These are phyloP conservation scores for Trifolium subterraneum DNA, from an alignment of 306 rosid genomes.

Conservation along the genomic window DNA sequence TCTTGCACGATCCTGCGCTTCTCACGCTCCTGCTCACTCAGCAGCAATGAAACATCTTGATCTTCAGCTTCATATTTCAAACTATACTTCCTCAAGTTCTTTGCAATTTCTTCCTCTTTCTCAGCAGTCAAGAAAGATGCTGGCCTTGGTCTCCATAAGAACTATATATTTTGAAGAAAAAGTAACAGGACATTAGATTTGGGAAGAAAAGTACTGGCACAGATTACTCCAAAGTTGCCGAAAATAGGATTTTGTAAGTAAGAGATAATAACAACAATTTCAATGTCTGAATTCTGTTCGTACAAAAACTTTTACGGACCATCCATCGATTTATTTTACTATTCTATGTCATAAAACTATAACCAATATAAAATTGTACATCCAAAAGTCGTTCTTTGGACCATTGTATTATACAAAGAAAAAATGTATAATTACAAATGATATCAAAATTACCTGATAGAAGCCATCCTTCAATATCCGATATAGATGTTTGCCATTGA, in stretches of 20 bases:
- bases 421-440: not conserved
- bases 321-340: slow-evolving; percentile 1
- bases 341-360: slow-evolving; percentile 4
- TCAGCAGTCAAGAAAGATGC: slow-evolving; percentile 71
- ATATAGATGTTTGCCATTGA: slow-evolving; percentile 85
- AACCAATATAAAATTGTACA: not conserved
- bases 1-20: slow-evolving; percentile 76
- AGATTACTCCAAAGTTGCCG: not conserved
- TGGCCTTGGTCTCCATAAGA: slow-evolving; percentile 92
- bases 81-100: slow-evolving; percentile 89
- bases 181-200: not conserved
- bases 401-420: slow-evolving; percentile 1
- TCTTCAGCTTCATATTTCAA: slow-evolving; percentile 93
- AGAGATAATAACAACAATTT: not conserved
- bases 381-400: not conserved
- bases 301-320: not conserved
- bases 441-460: slow-evolving; percentile 63
- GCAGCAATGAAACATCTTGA: slow-evolving; percentile 74
- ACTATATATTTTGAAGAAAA: slow-evolving; percentile 48
- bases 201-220: not conserved
- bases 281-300: not conserved
- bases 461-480: slow-evolving; percentile 82
- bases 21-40: slow-evolving; percentile 91
- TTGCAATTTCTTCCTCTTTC: slow-evolving; percentile 90
- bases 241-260: not conserved